These are phyloP conservation scores for Helminthosporium solani DNA, from an alignment of 2,329 filamentous ascomycete genomes.

Conservation along the genomic window DNA sequence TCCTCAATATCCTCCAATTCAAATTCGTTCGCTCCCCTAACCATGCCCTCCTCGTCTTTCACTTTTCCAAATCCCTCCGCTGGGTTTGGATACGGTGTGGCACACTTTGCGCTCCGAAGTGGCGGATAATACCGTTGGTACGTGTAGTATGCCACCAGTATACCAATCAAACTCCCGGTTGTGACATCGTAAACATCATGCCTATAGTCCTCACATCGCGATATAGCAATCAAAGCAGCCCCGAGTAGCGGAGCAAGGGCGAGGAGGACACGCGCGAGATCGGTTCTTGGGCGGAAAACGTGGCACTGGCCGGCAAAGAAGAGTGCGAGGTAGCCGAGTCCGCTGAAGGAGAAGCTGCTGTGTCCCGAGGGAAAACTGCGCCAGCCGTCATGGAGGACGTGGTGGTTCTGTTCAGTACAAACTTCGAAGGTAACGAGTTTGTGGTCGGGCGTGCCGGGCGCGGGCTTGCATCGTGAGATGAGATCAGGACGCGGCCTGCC, in stretches of 20 bases:
- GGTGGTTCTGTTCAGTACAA: constrained; percentile 70
- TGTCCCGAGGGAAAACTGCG: constrained; percentile 81
- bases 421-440: constrained; percentile 63
- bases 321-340: constrained; percentile 71
- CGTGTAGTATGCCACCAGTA: constrained; percentile 57
- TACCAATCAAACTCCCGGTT: constrained; percentile 56
- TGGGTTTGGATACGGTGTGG: constrained; percentile 51
- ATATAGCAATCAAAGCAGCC: constrained; percentile 61
- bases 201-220: constrained; percentile 63
- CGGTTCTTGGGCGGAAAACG: constrained; percentile 59
- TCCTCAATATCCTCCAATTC: constrained; percentile 39
- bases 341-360: constrained; percentile 75
- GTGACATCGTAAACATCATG: constrained; percentile 66
- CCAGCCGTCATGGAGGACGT: constrained; percentile 78
- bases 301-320: constrained; percentile 68
- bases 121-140: constrained; percentile 63
- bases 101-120: constrained; percentile 52
- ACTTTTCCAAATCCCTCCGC: constrained; percentile 38
- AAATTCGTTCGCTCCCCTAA: constrained; percentile 35
- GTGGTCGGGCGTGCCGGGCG: constrained; percentile 56
- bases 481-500: constrained; percentile 83
- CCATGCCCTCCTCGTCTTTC: constrained; percentile 48
- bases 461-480: constrained; percentile 81
- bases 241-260: constrained; percentile 58
- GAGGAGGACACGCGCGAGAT: constrained; percentile 57